phyloP scores from a whole-genome alignment of 495 filamentous ascomycete species.

The Pyronema omphalodes region DNA sequence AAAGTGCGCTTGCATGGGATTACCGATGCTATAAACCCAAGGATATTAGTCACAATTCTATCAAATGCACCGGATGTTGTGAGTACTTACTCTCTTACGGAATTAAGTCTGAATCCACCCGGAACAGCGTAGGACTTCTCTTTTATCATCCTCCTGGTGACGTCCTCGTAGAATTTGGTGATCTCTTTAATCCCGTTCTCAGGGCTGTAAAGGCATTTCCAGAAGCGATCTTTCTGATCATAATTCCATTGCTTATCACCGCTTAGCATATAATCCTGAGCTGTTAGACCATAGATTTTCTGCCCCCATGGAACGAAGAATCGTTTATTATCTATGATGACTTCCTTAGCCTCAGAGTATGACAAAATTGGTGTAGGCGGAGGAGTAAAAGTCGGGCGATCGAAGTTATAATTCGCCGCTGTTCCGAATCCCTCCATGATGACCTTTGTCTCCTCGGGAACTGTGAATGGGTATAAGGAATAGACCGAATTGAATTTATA shows the following conservation, averaged over 20 bases:
- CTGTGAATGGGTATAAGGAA: conserved; percentile 31
- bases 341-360: conserved; percentile 31
- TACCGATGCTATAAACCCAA: conserved; percentile 29
- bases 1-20: conserved; percentile 41
- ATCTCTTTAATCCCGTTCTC: neutral
- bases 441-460: conserved; percentile 34
- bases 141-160: neutral
- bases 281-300: conserved; percentile 32
- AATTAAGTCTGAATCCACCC: neutral
- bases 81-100: neutral
- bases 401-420: conserved; percentile 33
- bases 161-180: neutral
- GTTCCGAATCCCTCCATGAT: conserved; percentile 32
- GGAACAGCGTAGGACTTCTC: neutral
- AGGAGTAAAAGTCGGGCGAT: conserved; percentile 26
- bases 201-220: neutral
- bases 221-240: neutral
- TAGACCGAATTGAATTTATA: conserved; percentile 31
- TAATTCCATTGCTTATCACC: conserved; percentile 26
- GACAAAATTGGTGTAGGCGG: conserved; percentile 29
- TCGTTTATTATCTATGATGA: conserved; percentile 32
- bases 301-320: conserved; percentile 41
- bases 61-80: neutral
- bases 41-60: neutral
- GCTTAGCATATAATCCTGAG: conserved; percentile 35